Base-by-base conservation (phyloP, 1,284 basidiomycete species). In the Puccinia novopanici region DNA sequence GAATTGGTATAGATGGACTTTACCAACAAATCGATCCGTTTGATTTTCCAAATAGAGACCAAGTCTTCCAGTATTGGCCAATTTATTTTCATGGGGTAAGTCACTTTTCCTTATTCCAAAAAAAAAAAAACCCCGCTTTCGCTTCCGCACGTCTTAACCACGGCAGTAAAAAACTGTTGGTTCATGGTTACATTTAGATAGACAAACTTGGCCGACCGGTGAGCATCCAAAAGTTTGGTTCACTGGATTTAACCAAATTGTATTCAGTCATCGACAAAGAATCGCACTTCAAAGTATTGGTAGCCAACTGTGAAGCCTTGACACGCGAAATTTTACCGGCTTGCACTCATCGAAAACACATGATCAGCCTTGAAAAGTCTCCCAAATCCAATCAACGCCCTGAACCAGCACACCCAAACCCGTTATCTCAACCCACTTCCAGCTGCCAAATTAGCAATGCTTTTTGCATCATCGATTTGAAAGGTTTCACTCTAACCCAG, bases 21-120 rank as follows among this genome's bases (percentile, higher is more conserved):
- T 82, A 82, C 37, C 68, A 50, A 55, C 27, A 72, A 42, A 19
- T 82, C 3, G 81, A 82, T 68, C 81, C 81, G 12, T 82, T 82
- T 67, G 59, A 81, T 52, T 82, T 81, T 73, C 67, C 74, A 34
- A 40, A 80, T 52, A 27, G 68, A 55, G 71, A 65, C n/a, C 48
- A 81, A 57, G 80, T 82, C 27, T 75, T 81, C 42, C 45, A 82
- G 50, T 81, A 81, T 52, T 82, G 81, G 81, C 81, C 81, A 42
- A 80, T 82, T 30, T 82, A 71, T 67, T 81, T 75, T 50, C 77
- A 80, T 65, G 34, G 57, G 42, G 77, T 80, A 65, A 63, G 34
- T 52, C 42, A 45, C 27, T 17, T 40, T 34, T 19, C 34, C 24
- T 3, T 57, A n/a, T n/a, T 54, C 45, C n/a, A 5, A 45, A 42